Base-by-base conservation (phyloP, 2,329 filamentous ascomycete species). In the Trichoderma lentiforme region DNA sequence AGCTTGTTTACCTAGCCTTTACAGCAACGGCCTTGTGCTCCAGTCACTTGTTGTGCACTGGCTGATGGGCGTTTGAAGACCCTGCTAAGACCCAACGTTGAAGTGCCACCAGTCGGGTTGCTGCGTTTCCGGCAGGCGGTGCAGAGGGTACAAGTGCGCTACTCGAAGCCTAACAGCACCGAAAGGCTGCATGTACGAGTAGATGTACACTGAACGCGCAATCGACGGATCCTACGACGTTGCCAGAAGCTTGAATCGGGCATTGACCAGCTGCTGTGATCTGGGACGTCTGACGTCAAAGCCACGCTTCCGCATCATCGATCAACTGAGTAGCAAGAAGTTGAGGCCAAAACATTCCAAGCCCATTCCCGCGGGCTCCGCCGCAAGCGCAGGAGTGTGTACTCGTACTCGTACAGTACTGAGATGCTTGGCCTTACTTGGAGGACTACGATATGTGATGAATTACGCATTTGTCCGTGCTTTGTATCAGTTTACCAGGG, bases 91-190 rank as follows among this genome's bases (percentile, higher is more conserved):
- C 43, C 39, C n/a, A 43, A n/a, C 15, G 4, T 12, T 21, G 5
- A 24, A 53, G 21, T 53, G 47, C 47, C 47, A 53, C 47, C 47
- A 24, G 47, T 24, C 64, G 57, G 57, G 61, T 62, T 43, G 57
- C 39, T 15, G 21, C 15, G 28, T 3, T 62, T 70, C 57, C 57
- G 57, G 39, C 36, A 32, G 67, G 67, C 67, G 57, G 64, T 67
- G 64, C 64, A n/a, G 14, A 18, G 4, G 14, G 57, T 70, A 70
- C 67, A 14, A 24, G 57, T 34, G 56, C 57, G 67, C 43, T 61
- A 70, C 67, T 34, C 24, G 39, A 18, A n/a, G 24, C 57, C 57
- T 70, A 70, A 70, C 67, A 70, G 66, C 64, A 60, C 36, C n/a
- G 6, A 51, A 56, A 21, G 30, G 65, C 32, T 12, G 30, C 57